These are phyloP conservation scores for Stachybotrys echinatus DNA, from an alignment of 2,329 filamentous ascomycete genomes.

Conservation along the genomic window DNA sequence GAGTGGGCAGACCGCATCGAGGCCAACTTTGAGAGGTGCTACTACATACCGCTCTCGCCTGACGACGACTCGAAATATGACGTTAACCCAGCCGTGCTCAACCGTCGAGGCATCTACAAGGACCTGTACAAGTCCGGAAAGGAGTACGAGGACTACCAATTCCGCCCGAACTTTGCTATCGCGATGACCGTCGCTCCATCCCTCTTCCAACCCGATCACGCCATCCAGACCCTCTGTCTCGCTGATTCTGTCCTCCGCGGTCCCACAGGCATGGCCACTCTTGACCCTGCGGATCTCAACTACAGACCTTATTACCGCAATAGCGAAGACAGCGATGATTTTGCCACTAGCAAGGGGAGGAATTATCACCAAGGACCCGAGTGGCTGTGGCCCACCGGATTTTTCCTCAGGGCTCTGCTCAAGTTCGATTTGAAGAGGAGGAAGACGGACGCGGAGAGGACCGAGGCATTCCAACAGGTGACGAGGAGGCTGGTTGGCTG, in stretches of 20 bases:
- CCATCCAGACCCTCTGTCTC: constrained; percentile 71
- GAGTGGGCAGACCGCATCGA: constrained; percentile 80
- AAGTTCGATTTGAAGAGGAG: constrained; percentile 81
- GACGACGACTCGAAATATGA: constrained; percentile 73
- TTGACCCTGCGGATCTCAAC: constrained; percentile 87
- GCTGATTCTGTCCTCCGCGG: constrained; percentile 78
- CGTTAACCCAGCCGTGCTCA: constrained; percentile 72
- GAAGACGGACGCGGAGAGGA: constrained; percentile 53
- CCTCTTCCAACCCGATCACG: constrained; percentile 75
- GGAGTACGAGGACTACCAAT: constrained; percentile 95
- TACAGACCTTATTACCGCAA: constrained; percentile 95
- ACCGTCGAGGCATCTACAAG: constrained; percentile 96
- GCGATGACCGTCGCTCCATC: constrained; percentile 92
- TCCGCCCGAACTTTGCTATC: constrained; percentile 89
- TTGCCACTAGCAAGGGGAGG: constrained; percentile 85
- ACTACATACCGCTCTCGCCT: constrained; percentile 70
- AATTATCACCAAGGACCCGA: constrained; percentile 99
- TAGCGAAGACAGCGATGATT: constrained; percentile 86
- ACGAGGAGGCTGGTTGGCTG: constrained; percentile 77
- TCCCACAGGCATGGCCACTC: constrained; percentile 89
- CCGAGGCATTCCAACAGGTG: constrained; percentile 92
- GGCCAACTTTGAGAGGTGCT: constrained; percentile 84
- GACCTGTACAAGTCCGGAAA: constrained; percentile 92
- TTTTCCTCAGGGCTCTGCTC: constrained; percentile 85
- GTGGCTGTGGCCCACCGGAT: constrained; percentile 97